Evolutionary conservation across 441 rosid species (phyloP).

Genomic region (Biscutella laevigata): DNA sequence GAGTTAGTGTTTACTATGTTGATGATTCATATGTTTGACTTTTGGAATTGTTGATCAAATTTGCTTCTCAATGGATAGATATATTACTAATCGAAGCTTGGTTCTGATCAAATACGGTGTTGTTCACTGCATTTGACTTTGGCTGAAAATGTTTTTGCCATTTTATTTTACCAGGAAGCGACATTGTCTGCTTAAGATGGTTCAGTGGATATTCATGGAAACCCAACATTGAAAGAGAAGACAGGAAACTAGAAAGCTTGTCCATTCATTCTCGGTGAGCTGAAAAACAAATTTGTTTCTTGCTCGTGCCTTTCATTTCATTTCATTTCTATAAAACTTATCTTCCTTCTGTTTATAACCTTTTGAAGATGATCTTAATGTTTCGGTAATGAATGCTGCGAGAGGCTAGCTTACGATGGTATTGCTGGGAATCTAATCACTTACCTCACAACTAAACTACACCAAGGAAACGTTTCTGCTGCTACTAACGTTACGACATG

Average conservation of each 20-base stretch:
- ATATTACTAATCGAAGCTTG: neutral
- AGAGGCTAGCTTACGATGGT: constrained; percentile 84
- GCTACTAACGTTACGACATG: constrained; percentile 79
- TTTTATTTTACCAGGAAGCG: constrained; percentile 1
- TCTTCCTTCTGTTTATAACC: too few relatives aligned
- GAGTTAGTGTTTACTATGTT: too few relatives aligned
- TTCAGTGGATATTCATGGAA: constrained; percentile 33
- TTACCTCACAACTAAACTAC: constrained; percentile 62
- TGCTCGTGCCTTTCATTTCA: too few relatives aligned
- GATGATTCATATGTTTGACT: too few relatives aligned
- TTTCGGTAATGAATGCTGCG: constrained; percentile 60
- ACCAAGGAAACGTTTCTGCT: constrained; percentile 75
- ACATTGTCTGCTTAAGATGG: constrained; percentile 46
- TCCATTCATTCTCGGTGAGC: constrained; percentile 48
- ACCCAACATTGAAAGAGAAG: constrained; percentile 38
- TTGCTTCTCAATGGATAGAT: too few relatives aligned
- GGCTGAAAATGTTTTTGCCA: neutral
- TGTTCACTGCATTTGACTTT: neutral
- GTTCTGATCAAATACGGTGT: neutral
- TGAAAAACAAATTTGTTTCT: too few relatives aligned
- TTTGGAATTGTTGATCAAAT: too few relatives aligned
- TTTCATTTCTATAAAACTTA: neutral
- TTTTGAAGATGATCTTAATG: neutral
- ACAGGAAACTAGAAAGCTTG: constrained; percentile 65
- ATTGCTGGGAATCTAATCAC: constrained; percentile 74